Evolutionary conservation across 2,329 filamentous ascomycete genomes (phyloP).

Genomic region (Chrysoporthe puriensis): DNA sequence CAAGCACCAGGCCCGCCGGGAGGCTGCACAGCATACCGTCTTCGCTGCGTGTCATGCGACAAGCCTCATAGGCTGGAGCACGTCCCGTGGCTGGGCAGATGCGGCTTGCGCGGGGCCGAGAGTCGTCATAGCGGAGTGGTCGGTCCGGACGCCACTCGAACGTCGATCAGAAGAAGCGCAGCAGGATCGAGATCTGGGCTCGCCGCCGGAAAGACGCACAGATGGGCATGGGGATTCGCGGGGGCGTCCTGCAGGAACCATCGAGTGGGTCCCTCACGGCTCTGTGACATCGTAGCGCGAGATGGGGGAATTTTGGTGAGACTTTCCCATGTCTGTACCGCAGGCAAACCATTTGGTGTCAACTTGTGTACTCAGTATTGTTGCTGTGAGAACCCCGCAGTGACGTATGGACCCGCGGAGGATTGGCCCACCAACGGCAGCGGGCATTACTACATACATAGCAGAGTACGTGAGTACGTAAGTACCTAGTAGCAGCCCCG

Average conservation of each 20-base stretch:
- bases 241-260: constrained; percentile 4
- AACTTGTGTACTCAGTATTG: not conserved
- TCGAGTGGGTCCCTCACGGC: not conserved
- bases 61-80: not conserved
- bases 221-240: constrained; percentile 1
- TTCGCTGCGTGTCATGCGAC: not conserved
- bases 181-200: constrained; percentile 8
- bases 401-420: too few species aligned
- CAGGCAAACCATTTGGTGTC: not conserved
- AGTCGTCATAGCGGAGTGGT: constrained; percentile 9
- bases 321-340: not conserved
- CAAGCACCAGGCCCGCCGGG: not conserved
- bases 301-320: not conserved
- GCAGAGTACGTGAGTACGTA: too few species aligned
- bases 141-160: constrained; percentile 3
- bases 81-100: constrained; percentile 3
- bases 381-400: too few species aligned
- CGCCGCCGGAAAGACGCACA: not conserved
- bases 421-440: too few species aligned
- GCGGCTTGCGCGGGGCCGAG: not conserved
- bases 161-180: not conserved
- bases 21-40: too few species aligned
- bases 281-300: not conserved
- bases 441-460: too few species aligned
- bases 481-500: not conserved